Evolutionary conservation across 2,329 filamentous ascomycete genomes (phyloP), one percentile per base, ranked within the genome.

Genomic region (Lachnellula occidentalis): DNA sequence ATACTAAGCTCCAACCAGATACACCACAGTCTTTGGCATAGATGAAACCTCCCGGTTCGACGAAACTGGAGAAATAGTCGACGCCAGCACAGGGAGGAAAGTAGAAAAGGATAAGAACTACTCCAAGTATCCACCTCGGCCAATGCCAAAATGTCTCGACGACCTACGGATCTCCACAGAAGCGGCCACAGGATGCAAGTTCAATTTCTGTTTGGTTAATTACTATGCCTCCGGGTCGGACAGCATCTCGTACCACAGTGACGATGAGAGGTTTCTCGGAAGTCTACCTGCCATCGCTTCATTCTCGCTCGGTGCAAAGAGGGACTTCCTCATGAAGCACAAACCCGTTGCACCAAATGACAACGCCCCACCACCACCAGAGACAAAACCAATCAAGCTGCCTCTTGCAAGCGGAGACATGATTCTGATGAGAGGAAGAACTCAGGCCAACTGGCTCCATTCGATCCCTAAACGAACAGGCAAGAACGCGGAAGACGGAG

Each of bases 201-300:
- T 87, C 71, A 92, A 92, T 67, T 90, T 92, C 67, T 88, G 85
- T 56, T 77, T 92, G 1, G 86, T 92, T 4, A 92, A 92, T 66
- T 92, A 92, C 72, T 92, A 92, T 66, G 85, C 85, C n/a, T 81
- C 80, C 3, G 88, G 88, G 0, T 74, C 81, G 5, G 88, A 92
- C 68, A 89, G 85, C 61, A 92, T 92, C 48, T 80, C 84, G 11
- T 92, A 87, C 65, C 88, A 92, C 69, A 88, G 84, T 48, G 89
- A 92, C 61, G 88, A 92, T 64, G 89, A 92, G 73, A 76, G 81
- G 5, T 94, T 92, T 61, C 77, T 92, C 0, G 88, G 88, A 0
- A 60, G 72, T 0, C 72, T 85, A 17, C 88, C 88, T 0, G 80
- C 82, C 8, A 92, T 92, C 51, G 88, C 88, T 1, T 90, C 85